Evolutionary conservation across 257 asterid species (phyloP), one percentile per base, ranked within the genome.

Genomic region (Primulina eburnea): DNA sequence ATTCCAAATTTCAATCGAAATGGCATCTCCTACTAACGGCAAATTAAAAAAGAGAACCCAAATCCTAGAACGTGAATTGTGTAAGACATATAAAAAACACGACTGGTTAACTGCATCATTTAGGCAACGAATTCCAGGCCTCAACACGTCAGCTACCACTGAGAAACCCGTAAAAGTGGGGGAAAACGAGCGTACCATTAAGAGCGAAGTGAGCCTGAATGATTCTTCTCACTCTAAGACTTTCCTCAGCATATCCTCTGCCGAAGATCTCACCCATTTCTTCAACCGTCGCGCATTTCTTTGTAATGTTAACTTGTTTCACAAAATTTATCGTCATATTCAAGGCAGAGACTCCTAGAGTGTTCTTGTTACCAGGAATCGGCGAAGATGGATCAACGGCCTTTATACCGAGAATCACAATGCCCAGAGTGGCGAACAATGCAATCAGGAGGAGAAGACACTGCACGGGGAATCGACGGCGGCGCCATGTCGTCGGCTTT

Each of bases 271-370:
- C 81, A 2, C 97, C 97, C 97, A 94, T 94, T 76, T 94, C 95
- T 78, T 91, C 97, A 38, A 94, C 99, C 35, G 96, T 87, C 3
- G 97, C 93, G 67, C 99, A 94, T 70, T 79, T 85, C 76, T 75
- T 76, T 52, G 69, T 75, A 29, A 20, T 62, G 16, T 35, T 37
- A 65, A 69, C 72, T 52, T 60, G 73, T 33, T 52, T 69, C 11
- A 47, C 28, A 58, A 47, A 56, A 38, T 38, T 28, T 30, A 12
- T 6, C 56, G 77, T 82, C 75, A 6, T n/a, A 70, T 74, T 60
- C 70, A 82, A 65, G 34, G 71, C 56, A 8, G 63, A 9, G 68
- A 64, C 72, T 14, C 65, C 66, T 14, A 63, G 59, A 8, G 75
- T 56, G 33, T 29, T 75, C 35, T 71, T 68, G 50, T 73, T 62